Evolutionary conservation across 1,284 basidiomycete genomes (phyloP).

Genomic region (Austropuccinia psidii): DNA sequence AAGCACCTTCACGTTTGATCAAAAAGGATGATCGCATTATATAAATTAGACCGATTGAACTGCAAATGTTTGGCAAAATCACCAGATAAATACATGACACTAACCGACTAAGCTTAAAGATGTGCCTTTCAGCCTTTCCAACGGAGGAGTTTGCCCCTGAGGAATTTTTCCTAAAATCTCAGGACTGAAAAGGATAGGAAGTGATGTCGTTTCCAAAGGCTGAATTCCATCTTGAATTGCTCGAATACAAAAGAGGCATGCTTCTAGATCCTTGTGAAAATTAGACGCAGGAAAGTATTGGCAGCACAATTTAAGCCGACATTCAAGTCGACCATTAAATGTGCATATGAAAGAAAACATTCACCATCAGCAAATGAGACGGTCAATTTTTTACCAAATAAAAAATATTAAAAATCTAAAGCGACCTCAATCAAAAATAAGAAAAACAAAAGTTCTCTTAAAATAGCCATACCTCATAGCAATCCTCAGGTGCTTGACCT

Average conservation of each 20-base stretch:
- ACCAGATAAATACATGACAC: too few relatives aligned
- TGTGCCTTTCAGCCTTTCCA: conserved; percentile 38
- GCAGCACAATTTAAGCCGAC: background rate
- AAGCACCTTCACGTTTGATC: conserved; percentile 38
- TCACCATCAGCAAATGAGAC: background rate
- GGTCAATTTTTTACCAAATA: too few relatives aligned
- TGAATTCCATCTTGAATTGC: conserved; percentile 43
- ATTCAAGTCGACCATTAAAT: background rate
- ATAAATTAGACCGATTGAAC: background rate
- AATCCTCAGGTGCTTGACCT: conserved; percentile 1
- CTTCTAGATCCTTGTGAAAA: conserved; percentile 41
- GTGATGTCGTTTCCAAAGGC: conserved; percentile 36
- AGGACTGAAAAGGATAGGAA: conserved; percentile 40
- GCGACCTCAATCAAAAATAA: background rate
- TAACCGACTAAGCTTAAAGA: conserved; percentile 38
- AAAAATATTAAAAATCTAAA: too few relatives aligned
- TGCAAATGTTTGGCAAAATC: background rate
- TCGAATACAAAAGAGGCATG: conserved; percentile 41
- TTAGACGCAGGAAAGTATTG: background rate
- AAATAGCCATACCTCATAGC: conserved; percentile 28
- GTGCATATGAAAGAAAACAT: background rate
- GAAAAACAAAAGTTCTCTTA: background rate
- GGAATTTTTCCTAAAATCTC: conserved; percentile 39
- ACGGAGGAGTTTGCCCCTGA: background rate
- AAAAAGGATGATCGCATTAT: background rate